Evolutionary conservation across 371 early-diverging fungal species (phyloP), one percentile per base, ranked within the genome.

Genomic region (Smittium culicis): DNA sequence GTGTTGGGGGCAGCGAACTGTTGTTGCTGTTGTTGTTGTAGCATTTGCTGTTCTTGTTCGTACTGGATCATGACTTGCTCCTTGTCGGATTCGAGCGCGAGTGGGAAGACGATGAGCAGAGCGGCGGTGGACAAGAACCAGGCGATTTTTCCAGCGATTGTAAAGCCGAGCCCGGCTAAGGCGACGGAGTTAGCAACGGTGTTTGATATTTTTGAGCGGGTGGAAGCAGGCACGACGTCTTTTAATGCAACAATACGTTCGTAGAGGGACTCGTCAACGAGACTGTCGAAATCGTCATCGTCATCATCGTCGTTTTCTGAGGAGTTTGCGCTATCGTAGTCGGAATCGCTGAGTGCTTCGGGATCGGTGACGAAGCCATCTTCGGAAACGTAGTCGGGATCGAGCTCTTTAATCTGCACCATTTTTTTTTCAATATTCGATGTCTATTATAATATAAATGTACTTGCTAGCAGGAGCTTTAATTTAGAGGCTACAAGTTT

Each of bases 121-220:
- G 87, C 88, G 63, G 84, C 84, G 11, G 89, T 90, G 28, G 88
- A 85, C 17, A 88, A 74, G n/a, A 90, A 85, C 90, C 90, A 90
- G 29, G 86, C 86, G 54, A 85, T 77, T 77, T 86, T 86, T 55
- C 89, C 89, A 28, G 83, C 77, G 74, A 88, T 80, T 14, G 80
- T 76, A 58, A 80, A 75, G 30, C 84, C 81, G 24, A 81, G 74
- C 69, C 79, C 79, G 56, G 84, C 81, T 79, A 82, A 81, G 59
- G 77, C 79, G 29, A 75, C 80, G 59, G 85, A 70, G 11, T 80
- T 76, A 20, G 81, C 75, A 29, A 79, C 78, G 34, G 77, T 73
- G 56, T 80, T 76, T 1, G 82, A 73, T 25, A 90, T 68, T 32
- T 80, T 73, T 65, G 79, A 78, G 71, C 89, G 86, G 64, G 85